Base-by-base conservation (phyloP, 371 early-diverging fungal species). In the Scutellospora calospora region DNA sequence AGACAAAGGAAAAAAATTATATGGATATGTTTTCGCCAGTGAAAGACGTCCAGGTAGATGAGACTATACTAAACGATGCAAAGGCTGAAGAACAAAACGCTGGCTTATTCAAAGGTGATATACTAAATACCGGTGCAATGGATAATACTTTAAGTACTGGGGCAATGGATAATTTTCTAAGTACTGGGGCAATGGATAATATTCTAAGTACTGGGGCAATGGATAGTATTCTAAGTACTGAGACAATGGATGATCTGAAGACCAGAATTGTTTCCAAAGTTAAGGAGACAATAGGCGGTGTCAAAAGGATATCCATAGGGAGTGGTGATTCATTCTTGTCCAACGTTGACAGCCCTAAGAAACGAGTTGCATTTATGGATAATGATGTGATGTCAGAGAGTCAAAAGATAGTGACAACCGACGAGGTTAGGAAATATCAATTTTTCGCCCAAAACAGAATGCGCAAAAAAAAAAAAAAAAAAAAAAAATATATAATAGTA, bases 11-110 rank as follows among this genome's bases (percentile, higher is more conserved):
- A 54, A 82, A 80, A 27, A 84, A 75, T 49, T 85, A 82, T 41
- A 84, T 90, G 83, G 89, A 87, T 38, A 82, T 90, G 81, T 91
- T 91, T 82, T 87, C 89, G n/a, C 83, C 89, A 1, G 82, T 89
- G 4, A 82, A 80, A 57, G 75, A 80, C 66, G 72, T 49, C 81
- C 5, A 27, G 12, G 25, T 31, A 9, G 74, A 73, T 16, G 51
- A 51, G 25, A 22, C 20, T 11, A 25, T 49, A n/a, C n/a, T n/a
- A n/a, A 22, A 27, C 25, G 25, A 71, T 27, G 25, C 25, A 35
- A 69, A 35, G 29, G 0, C 69, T 22, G 38, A 20, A 45, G 38
- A 69, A 20, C n/a, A n/a, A n/a, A n/a, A n/a, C n/a, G n/a, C n/a
- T n/a, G n/a, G n/a, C n/a, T n/a, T n/a, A n/a, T n/a, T n/a, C n/a